Percentiles rank a stretch among this genome's conserved stretches.
phyloP scores from a whole-genome alignment of 2,329 filamentous ascomycete species.

The Botrytis cinerea region DNA sequence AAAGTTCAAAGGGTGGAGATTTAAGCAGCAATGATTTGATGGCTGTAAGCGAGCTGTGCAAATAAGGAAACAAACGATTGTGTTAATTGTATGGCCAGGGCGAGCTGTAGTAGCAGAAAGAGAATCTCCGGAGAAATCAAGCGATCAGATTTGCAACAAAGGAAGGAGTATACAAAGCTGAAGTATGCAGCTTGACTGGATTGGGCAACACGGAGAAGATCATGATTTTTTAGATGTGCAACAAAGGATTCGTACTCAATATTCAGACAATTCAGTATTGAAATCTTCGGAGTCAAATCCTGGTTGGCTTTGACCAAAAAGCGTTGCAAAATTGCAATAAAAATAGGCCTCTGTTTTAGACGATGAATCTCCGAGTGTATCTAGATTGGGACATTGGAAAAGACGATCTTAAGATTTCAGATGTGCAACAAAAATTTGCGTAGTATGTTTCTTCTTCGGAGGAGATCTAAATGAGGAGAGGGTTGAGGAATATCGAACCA shows the following conservation, averaged over 20 bases:
- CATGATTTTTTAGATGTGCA: not conserved
- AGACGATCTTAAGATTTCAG: slow-evolving; percentile 12
- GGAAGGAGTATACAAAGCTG: not conserved
- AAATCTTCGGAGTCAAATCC: not conserved
- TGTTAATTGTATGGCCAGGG: not conserved
- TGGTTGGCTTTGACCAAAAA: not conserved
- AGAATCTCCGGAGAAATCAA: not conserved
- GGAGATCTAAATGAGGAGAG: not conserved
- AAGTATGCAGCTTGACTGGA: not conserved
- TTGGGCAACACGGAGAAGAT: not conserved
- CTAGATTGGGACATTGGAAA: slow-evolving; percentile 5
- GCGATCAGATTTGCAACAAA: slow-evolving; percentile 16
- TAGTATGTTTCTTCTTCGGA: not conserved
- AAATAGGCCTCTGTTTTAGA: not conserved
- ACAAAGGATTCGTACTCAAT: not conserved
- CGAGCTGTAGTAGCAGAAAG: not conserved
- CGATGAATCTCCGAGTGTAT: not conserved
- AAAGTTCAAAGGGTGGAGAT: not conserved
- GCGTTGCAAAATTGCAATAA: not conserved
- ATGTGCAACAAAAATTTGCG: not conserved
- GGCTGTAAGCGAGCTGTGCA: not conserved
- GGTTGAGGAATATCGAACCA: not conserved
- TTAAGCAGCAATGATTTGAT: not conserved
- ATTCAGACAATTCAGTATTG: not conserved
- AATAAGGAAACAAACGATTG: not conserved